Evolutionary conservation across 2,329 filamentous ascomycete species (phyloP), one percentile per base, ranked within the genome.

Genomic region (Lachnellula occidentalis): DNA sequence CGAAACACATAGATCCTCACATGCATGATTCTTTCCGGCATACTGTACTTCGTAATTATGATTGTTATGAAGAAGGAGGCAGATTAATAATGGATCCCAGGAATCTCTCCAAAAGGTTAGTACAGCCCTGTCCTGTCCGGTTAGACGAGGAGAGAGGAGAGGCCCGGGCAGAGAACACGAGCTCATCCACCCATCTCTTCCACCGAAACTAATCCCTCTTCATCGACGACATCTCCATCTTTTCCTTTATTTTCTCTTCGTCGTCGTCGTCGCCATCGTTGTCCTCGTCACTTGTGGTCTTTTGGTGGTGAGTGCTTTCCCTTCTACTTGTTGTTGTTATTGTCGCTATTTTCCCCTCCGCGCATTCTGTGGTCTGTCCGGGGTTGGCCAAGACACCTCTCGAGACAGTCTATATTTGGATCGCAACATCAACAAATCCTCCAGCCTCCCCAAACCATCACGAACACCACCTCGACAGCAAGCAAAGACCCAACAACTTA

Each of bases 331-430:
- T 50, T 15, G 7, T 22, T 27, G 12, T 19, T 27, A 8, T 27
- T 31, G 27, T 31, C 12, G 27, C 9, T 31, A 31, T 31, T 9
- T 8, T 17, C 11, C 19, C 21, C 9, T 31, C 9, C 3, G 27
- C 9, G 27, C 9, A 31, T 31, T 11, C 27, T 31, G 19, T n/a
- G n/a, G n/a, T 21, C 17, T 3, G 41, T 43, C 19, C 15, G 41
- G n/a, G 41, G 19, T 19, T 43, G 43, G 12, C n/a, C 43, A 27
- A 46, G 24, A 46, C 43, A 24, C 21, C 22, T 22, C 51, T n/a
- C 12, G 47, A 54, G 56, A 59, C 51, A 24, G n/a, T 47, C 54
- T 59, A 59, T 55, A 59, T 59, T 59, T 59, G 57, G 57, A 55
- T 53, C 48, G 43, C 54, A 46, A 57, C 54, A 53, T 59, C 57